Conservation (phyloP, 345 rosid genomes). For the Sonneratia alba region DNA sequence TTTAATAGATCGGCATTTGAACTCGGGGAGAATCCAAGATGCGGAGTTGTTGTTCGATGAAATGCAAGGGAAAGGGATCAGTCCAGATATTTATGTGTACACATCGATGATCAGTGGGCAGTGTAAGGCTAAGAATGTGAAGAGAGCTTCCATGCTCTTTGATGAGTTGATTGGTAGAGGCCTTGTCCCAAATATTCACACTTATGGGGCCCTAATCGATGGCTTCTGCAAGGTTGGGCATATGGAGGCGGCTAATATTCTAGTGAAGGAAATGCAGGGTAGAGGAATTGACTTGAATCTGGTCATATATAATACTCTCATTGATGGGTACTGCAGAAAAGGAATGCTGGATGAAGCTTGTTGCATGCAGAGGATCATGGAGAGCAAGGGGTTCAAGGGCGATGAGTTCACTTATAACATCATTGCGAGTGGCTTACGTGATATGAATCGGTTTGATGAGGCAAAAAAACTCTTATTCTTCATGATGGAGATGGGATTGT, state of each 20-base stretch:
- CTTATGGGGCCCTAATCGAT: constrained; percentile 62
- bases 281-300: constrained; percentile 36
- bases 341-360: constrained; percentile 71
- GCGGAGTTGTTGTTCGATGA: constrained; percentile 63
- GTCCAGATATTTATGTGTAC: constrained; percentile 44
- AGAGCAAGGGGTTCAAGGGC: constrained; percentile 54
- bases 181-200: constrained; percentile 42
- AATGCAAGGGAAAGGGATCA: constrained; percentile 53
- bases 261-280: constrained; percentile 67
- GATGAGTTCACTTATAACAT: constrained; percentile 55
- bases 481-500: constrained; percentile 44
- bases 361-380: constrained; percentile 39
- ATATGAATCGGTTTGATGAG: constrained; percentile 46
- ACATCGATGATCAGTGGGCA: constrained; percentile 46
- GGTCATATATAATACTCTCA: constrained; percentile 57
- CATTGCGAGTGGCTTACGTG: constrained; percentile 53
- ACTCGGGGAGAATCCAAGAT: constrained; percentile 30
- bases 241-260: constrained; percentile 63
- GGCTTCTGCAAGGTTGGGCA: constrained; percentile 76
- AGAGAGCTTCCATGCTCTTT: constrained; percentile 55
- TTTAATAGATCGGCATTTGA: constrained; percentile 34
- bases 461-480: constrained; percentile 53
- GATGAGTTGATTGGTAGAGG: constrained; percentile 63
- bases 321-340: constrained; percentile 57
- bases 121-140: constrained; percentile 47